Percentiles rank a stretch among this genome's conserved stretches.
phyloP scores from a whole-genome alignment of 2,329 filamentous ascomycete species.

The Colletotrichum sojae region DNA sequence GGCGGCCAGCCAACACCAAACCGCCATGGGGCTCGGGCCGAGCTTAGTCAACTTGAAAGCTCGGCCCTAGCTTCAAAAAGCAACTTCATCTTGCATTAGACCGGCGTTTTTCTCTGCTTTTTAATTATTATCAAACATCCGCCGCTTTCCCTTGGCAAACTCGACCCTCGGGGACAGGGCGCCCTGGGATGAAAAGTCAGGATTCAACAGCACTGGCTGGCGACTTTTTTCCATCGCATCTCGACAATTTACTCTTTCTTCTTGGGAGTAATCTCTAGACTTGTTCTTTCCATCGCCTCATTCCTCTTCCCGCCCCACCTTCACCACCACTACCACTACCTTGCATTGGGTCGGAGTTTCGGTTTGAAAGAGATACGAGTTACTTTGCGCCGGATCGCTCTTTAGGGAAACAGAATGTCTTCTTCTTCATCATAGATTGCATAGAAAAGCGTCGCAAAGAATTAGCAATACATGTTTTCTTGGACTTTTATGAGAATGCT shows the following conservation, averaged over 20 bases:
- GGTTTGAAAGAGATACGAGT: neutral
- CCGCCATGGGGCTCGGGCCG: neutral
- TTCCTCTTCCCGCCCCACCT: neutral
- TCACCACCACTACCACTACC: neutral
- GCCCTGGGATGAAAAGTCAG: neutral
- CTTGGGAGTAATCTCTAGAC: slow-evolving; percentile 1
- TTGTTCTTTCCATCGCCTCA: neutral
- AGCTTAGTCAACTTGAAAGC: neutral
- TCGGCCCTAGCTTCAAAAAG: neutral
- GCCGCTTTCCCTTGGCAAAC: neutral
- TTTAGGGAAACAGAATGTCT: neutral
- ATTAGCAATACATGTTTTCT: neutral
- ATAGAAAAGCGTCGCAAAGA: slow-evolving; percentile 13
- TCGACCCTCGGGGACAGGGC: neutral
- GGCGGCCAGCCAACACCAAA: slow-evolving; percentile 2
- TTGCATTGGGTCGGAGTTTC: slow-evolving; percentile 37
- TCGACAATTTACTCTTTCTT: neutral
- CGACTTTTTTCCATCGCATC: slow-evolving; percentile 3
- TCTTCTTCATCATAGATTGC: neutral
- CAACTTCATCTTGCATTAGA: slow-evolving; percentile 31
- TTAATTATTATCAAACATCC: neutral
- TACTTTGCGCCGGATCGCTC: slow-evolving; percentile 17
- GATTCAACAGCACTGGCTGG: slow-evolving; percentile 23
- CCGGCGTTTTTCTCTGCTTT: slow-evolving; percentile 22
- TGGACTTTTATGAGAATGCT: too few species aligned